phyloP scores from a whole-genome alignment of 1,284 basidiomycete genomes.

The Irpex lacteus region DNA sequence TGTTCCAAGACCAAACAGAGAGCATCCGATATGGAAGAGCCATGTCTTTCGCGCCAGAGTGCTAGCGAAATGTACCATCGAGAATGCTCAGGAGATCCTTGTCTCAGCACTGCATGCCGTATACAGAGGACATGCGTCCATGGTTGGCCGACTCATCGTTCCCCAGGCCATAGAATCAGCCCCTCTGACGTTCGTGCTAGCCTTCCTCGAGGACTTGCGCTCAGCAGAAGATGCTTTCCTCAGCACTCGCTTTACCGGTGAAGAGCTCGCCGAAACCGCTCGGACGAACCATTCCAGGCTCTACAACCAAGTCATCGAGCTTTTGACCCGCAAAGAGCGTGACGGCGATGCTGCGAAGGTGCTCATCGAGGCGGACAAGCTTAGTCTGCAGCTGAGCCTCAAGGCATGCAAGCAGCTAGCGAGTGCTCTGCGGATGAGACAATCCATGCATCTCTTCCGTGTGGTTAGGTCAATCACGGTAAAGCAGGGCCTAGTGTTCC shows the following conservation, averaged over 20 bases:
- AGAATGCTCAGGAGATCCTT: background rate
- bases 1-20: constrained; percentile 24
- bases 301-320: background rate
- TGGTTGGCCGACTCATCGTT: background rate
- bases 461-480: background rate
- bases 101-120: background rate
- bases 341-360: background rate
- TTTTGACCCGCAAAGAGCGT: background rate
- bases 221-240: background rate
- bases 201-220: background rate
- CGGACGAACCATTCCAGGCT: background rate
- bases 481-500: background rate
- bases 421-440: too few relatives aligned
- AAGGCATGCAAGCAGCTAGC: background rate
- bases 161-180: constrained; percentile 4
- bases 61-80: background rate
- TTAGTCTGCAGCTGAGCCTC: background rate
- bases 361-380: background rate
- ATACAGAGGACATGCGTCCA: background rate
- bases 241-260: background rate
- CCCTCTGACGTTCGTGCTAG: background rate
- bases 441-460: too few relatives aligned
- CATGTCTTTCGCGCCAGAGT: background rate
- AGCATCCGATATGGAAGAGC: background rate
- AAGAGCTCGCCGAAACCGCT: background rate